Percentiles rank a stretch among this genome's conserved stretches.
These are phyloP conservation scores for Penicillium freii DNA, from an alignment of 2,329 filamentous ascomycete genomes.

Conservation along the genomic window DNA sequence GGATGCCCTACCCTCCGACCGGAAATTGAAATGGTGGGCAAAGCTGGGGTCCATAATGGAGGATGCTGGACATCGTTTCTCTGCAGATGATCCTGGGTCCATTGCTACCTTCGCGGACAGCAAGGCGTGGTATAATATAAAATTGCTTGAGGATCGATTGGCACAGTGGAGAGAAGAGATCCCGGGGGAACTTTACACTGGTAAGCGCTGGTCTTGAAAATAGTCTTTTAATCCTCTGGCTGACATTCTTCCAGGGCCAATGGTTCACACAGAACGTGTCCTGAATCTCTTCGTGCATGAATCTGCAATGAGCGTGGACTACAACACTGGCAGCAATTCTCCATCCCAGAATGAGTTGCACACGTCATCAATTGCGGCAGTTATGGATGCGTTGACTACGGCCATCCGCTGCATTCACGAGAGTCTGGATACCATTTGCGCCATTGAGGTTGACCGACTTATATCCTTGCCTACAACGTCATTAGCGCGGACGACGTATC, in stretches of 20 bases:
- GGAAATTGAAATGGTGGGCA: constrained; percentile 56
- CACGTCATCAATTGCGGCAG: constrained; percentile 53
- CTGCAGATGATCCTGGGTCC: constrained; percentile 61
- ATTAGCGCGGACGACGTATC: constrained; percentile 70
- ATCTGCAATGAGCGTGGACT: constrained; percentile 66
- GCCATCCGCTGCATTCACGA: constrained; percentile 66
- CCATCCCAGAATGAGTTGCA: constrained; percentile 23
- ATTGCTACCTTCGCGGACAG: constrained; percentile 57
- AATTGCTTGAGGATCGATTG: constrained; percentile 63
- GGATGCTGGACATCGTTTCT: constrained; percentile 65
- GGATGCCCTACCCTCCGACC: constrained; percentile 58
- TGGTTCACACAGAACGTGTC: constrained; percentile 63
- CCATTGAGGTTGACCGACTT: constrained; percentile 58
- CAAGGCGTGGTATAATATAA: constrained; percentile 63
- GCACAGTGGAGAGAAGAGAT: constrained; percentile 59
- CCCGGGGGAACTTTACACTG: constrained; percentile 52
- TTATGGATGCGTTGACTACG: constrained; percentile 66
- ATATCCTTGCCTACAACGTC: constrained; percentile 68
- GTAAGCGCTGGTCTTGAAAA: constrained; percentile 47
- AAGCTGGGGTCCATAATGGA: constrained; percentile 64
- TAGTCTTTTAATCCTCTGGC: background rate
- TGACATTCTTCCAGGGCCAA: constrained; percentile 48
- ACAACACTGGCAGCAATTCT: constrained; percentile 41
- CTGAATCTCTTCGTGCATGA: constrained; percentile 74
- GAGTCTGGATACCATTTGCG: constrained; percentile 64